A percentile compares a stretch with the other conserved stretches of the same genome.
These are phyloP conservation scores for Delonix regia DNA, from an alignment of 306 rosid genomes.

Conservation along the genomic window DNA sequence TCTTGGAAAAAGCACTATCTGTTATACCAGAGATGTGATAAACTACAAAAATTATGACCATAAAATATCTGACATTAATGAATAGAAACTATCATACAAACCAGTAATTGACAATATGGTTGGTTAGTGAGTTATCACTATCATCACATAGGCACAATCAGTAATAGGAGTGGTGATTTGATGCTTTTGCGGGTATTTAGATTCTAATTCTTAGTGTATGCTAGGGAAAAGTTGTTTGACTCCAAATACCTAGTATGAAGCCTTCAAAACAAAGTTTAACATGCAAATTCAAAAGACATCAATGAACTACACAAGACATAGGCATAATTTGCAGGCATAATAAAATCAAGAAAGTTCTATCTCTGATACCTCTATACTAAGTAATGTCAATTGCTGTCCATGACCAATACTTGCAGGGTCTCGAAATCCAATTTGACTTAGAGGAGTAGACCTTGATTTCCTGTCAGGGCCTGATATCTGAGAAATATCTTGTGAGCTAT, in stretches of 20 bases:
- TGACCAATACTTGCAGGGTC: slow-evolving; percentile 87
- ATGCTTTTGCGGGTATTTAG: neutral
- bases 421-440: slow-evolving; percentile 86
- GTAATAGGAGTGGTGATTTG: slow-evolving; percentile 14
- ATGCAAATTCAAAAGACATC: slow-evolving; percentile 24
- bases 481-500: slow-evolving; percentile 60
- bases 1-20: neutral
- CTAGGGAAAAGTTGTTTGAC: slow-evolving; percentile 19
- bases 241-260: slow-evolving; percentile 13
- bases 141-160: slow-evolving; percentile 6
- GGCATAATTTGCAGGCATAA: slow-evolving; percentile 5
- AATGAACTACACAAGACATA: slow-evolving; percentile 18
- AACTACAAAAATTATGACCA: slow-evolving; percentile 21
- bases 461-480: slow-evolving; percentile 84
- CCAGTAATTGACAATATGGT: neutral
- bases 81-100: slow-evolving; percentile 16
- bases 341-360: slow-evolving; percentile 8
- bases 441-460: slow-evolving; percentile 72
- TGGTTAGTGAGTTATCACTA: slow-evolving; percentile 19
- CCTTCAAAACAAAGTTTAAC: slow-evolving; percentile 29
- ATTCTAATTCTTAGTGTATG: slow-evolving; percentile 21
- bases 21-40: neutral
- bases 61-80: neutral
- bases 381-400: slow-evolving; percentile 83
- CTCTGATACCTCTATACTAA: slow-evolving; percentile 78